Evolutionary conservation across 208 protist species (phyloP).

Genomic region (Crithidia fasciculata): DNA sequence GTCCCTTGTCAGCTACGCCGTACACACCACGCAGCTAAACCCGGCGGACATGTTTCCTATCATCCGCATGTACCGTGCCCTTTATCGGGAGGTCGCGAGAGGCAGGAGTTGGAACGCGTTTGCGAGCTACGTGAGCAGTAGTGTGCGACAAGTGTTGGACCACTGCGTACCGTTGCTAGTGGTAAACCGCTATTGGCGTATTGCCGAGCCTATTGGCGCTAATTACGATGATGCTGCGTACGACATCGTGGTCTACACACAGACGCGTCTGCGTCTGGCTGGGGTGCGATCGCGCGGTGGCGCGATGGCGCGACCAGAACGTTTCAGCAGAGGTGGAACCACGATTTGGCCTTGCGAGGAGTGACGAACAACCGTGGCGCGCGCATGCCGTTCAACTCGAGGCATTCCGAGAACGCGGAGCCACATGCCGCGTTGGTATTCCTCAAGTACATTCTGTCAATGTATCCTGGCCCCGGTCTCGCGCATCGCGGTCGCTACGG

Average conservation of each 20-base stretch:
- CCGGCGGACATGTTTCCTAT: neutral
- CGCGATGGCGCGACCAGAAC: neutral
- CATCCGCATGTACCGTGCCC: neutral
- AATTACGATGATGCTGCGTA: slow-evolving; percentile 9
- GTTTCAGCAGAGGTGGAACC: neutral
- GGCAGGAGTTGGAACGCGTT: slow-evolving; percentile 4
- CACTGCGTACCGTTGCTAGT: neutral
- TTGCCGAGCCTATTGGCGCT: neutral
- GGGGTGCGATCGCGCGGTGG: neutral
- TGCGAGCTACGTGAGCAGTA: neutral
- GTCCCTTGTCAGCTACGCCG: slow-evolving; percentile 6
- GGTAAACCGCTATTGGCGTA: neutral
- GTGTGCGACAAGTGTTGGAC: neutral
- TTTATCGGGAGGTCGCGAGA: neutral
- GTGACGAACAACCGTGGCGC: neutral
- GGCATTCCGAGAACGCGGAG: neutral
- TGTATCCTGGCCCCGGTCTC: neutral
- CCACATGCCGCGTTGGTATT: neutral
- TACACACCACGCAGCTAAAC: slow-evolving; percentile 22
- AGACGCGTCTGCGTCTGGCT: neutral
- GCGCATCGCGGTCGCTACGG: neutral
- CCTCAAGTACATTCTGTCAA: neutral
- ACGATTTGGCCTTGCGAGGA: neutral
- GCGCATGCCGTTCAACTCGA: neutral
- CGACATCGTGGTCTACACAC: neutral